Percentiles rank a stretch among this genome's conserved stretches.
phyloP scores from a whole-genome alignment of 768 basidiomycete genomes.

The Termitomyces sp. region DNA sequence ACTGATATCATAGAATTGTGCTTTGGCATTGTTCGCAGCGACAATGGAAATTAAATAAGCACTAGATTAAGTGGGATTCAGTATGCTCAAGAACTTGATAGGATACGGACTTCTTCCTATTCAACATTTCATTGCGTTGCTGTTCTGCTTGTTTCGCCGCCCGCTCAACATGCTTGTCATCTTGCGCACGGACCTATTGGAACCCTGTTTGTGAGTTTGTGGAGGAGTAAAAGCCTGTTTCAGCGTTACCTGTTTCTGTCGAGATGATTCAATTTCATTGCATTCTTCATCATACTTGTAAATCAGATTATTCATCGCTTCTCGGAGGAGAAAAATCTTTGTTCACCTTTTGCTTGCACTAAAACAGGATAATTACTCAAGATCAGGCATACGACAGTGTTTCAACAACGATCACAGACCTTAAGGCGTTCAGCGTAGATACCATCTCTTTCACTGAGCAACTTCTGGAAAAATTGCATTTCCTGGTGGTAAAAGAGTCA shows the following conservation, averaged over 20 bases:
- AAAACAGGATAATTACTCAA: not conserved
- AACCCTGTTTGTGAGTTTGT: not conserved
- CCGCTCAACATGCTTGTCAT: conserved; percentile 74
- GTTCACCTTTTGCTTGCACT: conserved; percentile 64
- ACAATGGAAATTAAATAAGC: conserved; percentile 67
- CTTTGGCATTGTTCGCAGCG: conserved; percentile 64
- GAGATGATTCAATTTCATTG: conserved; percentile 60
- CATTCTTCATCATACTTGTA: conserved; percentile 78
- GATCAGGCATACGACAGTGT: not conserved
- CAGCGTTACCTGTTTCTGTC: conserved; percentile 69
- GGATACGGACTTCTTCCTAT: conserved; percentile 69
- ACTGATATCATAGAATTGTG: conserved; percentile 66
- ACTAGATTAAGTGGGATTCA: conserved; percentile 27
- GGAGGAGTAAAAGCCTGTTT: conserved; percentile 4
- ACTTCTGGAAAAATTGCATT: conserved; percentile 63
- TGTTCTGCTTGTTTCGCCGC: conserved; percentile 71
- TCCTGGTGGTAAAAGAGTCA: conserved; percentile 38
- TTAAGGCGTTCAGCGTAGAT: conserved; percentile 64
- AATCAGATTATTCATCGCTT: conserved; percentile 15
- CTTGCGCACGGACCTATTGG: conserved; percentile 54
- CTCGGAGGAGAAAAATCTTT: not conserved
- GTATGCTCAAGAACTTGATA: not conserved
- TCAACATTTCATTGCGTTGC: conserved; percentile 72
- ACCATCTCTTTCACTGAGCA: conserved; percentile 66
- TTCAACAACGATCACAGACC: conserved; percentile 32